Conservation (phyloP, 2,329 filamentous ascomycete genomes). For the Epichloe brachyelytri region DNA sequence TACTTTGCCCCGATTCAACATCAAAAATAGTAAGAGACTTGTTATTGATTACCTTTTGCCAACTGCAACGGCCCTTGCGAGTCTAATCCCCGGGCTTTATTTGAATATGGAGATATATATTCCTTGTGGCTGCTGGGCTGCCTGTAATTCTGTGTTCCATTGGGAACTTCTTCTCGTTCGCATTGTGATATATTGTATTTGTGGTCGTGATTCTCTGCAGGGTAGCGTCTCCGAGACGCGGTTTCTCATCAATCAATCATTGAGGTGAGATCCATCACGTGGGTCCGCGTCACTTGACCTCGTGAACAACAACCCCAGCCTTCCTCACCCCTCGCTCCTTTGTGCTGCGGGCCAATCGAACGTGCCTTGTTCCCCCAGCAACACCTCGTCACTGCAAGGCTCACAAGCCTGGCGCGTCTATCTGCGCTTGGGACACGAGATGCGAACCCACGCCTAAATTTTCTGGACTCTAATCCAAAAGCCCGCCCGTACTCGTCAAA, state of each 20-base stretch:
- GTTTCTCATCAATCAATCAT: too few species aligned
- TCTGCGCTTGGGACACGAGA: background rate
- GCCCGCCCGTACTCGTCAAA: background rate
- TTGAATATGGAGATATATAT: too few species aligned
- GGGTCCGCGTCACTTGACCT: background rate
- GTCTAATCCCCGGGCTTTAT: conserved; percentile 6
- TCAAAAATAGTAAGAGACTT: conserved; percentile 20
- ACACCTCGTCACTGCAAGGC: too few species aligned
- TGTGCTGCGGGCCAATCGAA: background rate
- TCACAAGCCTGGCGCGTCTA: background rate
- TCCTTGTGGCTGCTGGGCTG: too few species aligned
- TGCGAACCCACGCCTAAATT: background rate
- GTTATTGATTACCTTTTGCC: conserved; percentile 31
- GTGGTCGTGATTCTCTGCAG: too few species aligned
- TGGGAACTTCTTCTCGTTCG: too few species aligned
- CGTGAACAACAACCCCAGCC: background rate
- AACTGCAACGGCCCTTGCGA: conserved; percentile 30
- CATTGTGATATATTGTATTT: too few species aligned
- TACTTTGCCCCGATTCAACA: background rate
- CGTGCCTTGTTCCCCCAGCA: background rate
- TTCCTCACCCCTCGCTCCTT: background rate
- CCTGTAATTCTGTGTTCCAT: too few species aligned
- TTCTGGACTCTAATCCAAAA: background rate
- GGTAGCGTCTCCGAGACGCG: too few species aligned
- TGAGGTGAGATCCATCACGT: background rate